These are phyloP conservation scores for Marasmius fiardii DNA, from an alignment of 1,284 basidiomycete genomes.

Conservation along the genomic window DNA sequence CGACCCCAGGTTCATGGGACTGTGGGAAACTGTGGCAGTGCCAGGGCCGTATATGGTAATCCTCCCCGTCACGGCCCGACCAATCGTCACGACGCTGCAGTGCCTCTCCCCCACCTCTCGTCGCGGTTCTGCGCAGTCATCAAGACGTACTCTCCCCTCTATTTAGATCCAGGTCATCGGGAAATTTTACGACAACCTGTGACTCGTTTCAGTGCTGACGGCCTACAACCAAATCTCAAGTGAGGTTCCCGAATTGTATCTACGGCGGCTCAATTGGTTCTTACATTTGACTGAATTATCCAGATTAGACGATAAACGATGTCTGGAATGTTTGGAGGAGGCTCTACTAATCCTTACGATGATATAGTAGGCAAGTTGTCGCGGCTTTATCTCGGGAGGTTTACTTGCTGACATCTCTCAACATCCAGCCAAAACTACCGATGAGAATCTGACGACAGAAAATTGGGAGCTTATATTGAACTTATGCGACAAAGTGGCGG, in stretches of 20 bases:
- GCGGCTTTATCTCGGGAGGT: background rate
- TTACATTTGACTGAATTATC: too few relatives aligned
- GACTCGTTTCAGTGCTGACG: too few relatives aligned
- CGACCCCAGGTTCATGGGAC: background rate
- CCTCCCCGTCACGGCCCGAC: background rate
- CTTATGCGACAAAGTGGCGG: conserved; percentile 94
- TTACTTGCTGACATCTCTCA: conserved; percentile 8
- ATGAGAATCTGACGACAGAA: conserved; percentile 91
- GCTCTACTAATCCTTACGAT: conserved; percentile 81
- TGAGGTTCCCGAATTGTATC: background rate
- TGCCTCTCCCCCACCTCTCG: background rate
- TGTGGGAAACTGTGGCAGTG: background rate
- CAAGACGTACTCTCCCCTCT: background rate
- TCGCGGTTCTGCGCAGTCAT: background rate
- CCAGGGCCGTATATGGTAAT: background rate
- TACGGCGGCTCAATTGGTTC: too few relatives aligned
- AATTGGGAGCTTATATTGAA: conserved; percentile 96
- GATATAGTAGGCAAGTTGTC: conserved; percentile 82
- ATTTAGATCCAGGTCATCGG: background rate
- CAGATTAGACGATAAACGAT: background rate
- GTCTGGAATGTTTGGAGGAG: conserved; percentile 61
- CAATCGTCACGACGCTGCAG: background rate
- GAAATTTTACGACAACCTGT: too few relatives aligned
- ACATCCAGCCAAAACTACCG: conserved; percentile 90
- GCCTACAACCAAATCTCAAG: too few relatives aligned